phyloP scores from a whole-genome alignment of 208 protist species.

The Tetramitus jugosus region DNA sequence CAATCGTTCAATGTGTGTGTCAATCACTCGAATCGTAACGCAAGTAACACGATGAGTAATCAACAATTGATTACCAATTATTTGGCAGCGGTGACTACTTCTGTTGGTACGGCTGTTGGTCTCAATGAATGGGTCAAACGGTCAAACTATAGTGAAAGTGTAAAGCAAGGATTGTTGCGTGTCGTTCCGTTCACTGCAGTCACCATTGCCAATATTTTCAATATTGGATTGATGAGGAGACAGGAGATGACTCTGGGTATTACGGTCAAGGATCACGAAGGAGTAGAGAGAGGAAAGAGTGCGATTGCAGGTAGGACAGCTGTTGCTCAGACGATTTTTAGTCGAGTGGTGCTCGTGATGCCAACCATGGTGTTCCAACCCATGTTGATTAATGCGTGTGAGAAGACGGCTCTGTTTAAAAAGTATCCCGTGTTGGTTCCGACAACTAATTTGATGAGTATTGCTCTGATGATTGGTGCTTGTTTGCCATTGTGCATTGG shows the following conservation, averaged over 20 bases:
- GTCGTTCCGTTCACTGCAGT: slow-evolving; percentile 22
- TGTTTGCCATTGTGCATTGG: slow-evolving; percentile 17
- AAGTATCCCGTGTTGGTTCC: not conserved
- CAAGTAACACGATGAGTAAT: slow-evolving; percentile 44
- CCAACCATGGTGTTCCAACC: slow-evolving; percentile 8
- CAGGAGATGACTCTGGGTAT: slow-evolving; percentile 11
- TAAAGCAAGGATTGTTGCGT: not conserved
- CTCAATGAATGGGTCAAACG: not conserved
- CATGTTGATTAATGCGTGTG: not conserved
- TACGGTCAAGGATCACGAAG: not conserved
- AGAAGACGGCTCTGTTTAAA: not conserved
- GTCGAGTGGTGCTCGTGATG: not conserved
- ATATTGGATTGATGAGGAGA: slow-evolving; percentile 17
- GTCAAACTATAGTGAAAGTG: not conserved
- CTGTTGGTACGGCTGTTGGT: slow-evolving; percentile 22
- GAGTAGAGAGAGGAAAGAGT: not conserved
- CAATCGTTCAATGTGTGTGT: slow-evolving; percentile 57
- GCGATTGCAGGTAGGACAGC: not conserved
- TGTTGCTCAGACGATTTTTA: slow-evolving; percentile 8
- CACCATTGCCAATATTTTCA: not conserved
- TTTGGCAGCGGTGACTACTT: not conserved
- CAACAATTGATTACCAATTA: not conserved
- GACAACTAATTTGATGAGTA: not conserved
- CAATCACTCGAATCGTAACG: slow-evolving; percentile 84
- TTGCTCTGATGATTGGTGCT: not conserved